Evolutionary conservation across 805 yeast species (phyloP).

Genomic region (Yarrowia alimentaria): DNA sequence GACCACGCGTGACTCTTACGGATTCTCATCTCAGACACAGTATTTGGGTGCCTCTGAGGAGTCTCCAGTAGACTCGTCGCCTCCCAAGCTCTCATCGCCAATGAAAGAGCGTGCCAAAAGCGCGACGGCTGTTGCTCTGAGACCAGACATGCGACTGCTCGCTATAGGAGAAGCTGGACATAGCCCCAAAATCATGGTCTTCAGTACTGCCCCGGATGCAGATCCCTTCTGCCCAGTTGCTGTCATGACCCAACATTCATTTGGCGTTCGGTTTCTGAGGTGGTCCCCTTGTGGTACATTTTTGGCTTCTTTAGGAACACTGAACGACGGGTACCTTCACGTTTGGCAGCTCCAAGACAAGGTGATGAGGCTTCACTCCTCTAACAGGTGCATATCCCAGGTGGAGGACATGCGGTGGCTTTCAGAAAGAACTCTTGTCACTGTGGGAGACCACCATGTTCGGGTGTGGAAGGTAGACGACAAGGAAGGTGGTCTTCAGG

Average conservation of each 20-base stretch:
- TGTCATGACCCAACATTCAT: constrained; percentile 59
- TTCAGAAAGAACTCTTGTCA: constrained; percentile 48
- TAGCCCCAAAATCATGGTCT: constrained; percentile 61
- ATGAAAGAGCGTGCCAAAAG: constrained; percentile 47
- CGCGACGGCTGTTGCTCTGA: constrained; percentile 56
- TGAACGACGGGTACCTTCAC: constrained; percentile 65
- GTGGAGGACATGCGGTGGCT: constrained; percentile 59
- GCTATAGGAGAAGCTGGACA: constrained; percentile 74
- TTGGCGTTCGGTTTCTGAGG: constrained; percentile 55
- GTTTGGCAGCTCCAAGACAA: constrained; percentile 52
- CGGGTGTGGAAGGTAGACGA: constrained; percentile 56
- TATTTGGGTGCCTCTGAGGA: constrained; percentile 11
- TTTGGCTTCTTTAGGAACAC: constrained; percentile 62
- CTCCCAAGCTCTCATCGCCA: constrained; percentile 38
- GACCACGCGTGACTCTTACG: constrained; percentile 3
- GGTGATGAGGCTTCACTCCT: constrained; percentile 44
- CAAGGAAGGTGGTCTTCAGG: constrained; percentile 29
- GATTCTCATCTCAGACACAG: constrained; percentile 3
- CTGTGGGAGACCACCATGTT: constrained; percentile 60
- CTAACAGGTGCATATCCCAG: constrained; percentile 62
- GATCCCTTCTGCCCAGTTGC: constrained; percentile 51
- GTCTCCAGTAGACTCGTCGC: constrained; percentile 28
- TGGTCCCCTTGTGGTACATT: constrained; percentile 59
- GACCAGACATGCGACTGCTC: constrained; percentile 52
- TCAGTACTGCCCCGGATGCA: constrained; percentile 52